Percentiles rank a stretch among this genome's conserved stretches.
Conservation (phyloP, 2,329 filamentous ascomycete genomes). For the Ascochyta fabae region DNA sequence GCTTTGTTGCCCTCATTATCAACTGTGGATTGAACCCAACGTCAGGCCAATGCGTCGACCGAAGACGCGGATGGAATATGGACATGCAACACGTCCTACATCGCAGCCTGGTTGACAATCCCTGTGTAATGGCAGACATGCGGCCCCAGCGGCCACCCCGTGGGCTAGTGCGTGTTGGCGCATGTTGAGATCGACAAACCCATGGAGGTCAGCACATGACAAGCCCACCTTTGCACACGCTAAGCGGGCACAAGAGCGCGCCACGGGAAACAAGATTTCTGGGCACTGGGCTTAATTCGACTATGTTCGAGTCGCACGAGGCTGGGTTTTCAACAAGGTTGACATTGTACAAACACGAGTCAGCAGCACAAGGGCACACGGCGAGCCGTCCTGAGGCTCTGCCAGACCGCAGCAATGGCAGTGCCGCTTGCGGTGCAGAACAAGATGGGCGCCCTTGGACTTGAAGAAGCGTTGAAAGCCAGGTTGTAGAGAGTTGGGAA, state of each 20-base stretch:
- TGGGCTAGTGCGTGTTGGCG: background rate
- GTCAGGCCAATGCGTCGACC: background rate
- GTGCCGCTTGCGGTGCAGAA: background rate
- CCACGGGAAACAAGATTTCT: constrained; percentile 5
- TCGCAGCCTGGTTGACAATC: background rate
- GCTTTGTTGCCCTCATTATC: too few species aligned
- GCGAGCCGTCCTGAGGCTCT: constrained; percentile 1
- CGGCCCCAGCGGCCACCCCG: background rate
- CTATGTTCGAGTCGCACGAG: background rate
- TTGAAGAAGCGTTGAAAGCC: too few species aligned
- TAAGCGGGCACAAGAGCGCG: constrained; percentile 2
- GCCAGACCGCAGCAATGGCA: background rate
- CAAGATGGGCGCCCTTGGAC: too few species aligned
- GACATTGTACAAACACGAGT: background rate
- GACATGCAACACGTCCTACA: constrained; percentile 1
- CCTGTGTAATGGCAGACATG: background rate
- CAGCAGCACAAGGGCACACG: background rate
- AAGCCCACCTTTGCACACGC: background rate
- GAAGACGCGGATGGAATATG: background rate
- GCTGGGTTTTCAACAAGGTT: background rate
- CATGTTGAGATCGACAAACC: background rate
- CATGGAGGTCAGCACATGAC: constrained; percentile 5
- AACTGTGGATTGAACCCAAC: background rate
- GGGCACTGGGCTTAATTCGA: background rate
- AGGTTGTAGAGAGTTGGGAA: too few species aligned